A percentile compares a stretch with the other conserved stretches of the same genome.
Conservation (phyloP, 306 rosid genomes). For the Casuarina equisetifolia region DNA sequence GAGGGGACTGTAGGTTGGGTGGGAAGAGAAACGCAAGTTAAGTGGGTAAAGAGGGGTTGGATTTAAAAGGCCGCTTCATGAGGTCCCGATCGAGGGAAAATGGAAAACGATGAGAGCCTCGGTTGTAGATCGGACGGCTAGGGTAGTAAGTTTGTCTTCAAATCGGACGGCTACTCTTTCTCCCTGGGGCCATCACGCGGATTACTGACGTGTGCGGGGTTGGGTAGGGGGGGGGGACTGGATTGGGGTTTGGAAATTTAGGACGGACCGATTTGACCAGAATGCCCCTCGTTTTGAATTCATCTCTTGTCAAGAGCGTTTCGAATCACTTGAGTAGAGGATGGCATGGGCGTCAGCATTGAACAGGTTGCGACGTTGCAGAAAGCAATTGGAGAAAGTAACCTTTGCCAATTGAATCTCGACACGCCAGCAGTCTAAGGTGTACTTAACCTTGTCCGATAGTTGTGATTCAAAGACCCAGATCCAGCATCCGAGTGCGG, state of each 20-base stretch:
- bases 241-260: background rate
- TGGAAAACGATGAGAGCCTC: background rate
- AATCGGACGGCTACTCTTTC: conserved; percentile 21
- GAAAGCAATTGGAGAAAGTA: background rate
- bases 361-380: background rate
- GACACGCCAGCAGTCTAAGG: conserved; percentile 7
- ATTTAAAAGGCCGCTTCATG: conserved; percentile 37
- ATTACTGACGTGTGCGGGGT: conserved; percentile 34
- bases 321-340: background rate
- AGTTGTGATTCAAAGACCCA: background rate
- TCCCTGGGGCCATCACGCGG: conserved; percentile 13
- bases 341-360: background rate
- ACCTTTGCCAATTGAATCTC: background rate
- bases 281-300: conserved; percentile 24
- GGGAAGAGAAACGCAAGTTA: conserved; percentile 19
- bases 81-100: conserved; percentile 31
- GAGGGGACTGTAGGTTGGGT: conserved; percentile 27
- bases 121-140: conserved; percentile 38
- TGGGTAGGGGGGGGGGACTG: background rate
- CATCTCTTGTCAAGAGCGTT: conserved; percentile 8
- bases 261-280: background rate
- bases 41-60: conserved; percentile 24
- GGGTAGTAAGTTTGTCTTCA: conserved; percentile 1
- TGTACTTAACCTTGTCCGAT: background rate
- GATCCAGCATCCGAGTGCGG: conserved; percentile 31